A percentile compares a stretch with the other conserved stretches of the same genome.
Evolutionary conservation across 345 rosid species (phyloP).

Genomic region (Populus euphratica): DNA sequence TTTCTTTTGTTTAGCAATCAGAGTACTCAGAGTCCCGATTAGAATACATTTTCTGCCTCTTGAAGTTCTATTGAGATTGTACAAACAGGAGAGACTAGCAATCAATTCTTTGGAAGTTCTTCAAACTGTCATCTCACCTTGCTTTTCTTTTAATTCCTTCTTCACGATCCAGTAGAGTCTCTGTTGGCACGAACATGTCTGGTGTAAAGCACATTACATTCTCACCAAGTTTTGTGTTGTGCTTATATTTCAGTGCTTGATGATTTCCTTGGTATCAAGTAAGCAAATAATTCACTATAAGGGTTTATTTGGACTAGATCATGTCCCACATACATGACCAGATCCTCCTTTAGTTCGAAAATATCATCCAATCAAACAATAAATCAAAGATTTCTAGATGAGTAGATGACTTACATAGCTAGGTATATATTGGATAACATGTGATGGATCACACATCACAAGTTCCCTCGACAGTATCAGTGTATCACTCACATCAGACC

Average conservation of each 20-base stretch:
- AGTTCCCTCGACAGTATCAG: not conserved
- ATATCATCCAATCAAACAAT: not conserved
- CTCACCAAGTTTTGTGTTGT: not conserved
- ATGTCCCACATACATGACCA: not conserved
- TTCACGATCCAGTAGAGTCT: not conserved
- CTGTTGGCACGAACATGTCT: not conserved
- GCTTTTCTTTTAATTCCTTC: not conserved
- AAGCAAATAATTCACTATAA: too few species aligned
- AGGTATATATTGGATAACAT: not conserved
- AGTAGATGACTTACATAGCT: too few species aligned
- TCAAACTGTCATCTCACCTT: not conserved
- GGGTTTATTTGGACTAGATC: not conserved
- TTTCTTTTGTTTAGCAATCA: not conserved
- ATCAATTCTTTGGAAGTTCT: not conserved
- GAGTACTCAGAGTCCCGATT: not conserved
- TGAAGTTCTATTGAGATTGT: not conserved
- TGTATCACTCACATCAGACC: not conserved
- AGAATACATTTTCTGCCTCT: not conserved
- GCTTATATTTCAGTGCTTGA: not conserved
- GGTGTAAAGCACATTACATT: not conserved
- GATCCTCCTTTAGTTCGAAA: not conserved
- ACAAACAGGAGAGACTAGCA: not conserved
- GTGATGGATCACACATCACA: not conserved
- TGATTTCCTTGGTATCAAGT: not conserved
- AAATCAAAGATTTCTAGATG: not conserved